Base-by-base conservation (phyloP, 371 early-diverging fungal species). In the Ordospora colligata region DNA sequence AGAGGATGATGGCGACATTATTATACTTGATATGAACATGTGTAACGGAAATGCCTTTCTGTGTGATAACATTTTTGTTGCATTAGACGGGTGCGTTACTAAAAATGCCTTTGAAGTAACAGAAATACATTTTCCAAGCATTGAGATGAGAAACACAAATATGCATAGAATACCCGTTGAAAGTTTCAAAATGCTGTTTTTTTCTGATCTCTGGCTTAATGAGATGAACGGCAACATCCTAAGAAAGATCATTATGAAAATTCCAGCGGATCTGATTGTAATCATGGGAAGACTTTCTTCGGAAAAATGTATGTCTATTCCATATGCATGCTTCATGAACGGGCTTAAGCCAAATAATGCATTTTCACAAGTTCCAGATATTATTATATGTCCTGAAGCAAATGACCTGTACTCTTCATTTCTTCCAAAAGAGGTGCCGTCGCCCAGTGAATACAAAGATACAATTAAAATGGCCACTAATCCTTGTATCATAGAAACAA, bases 51-150 rank as follows among this genome's bases (percentile, higher is more conserved):
- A 76, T 21, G 75, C 32, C 2, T 78, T 78, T 62, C 43, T 78
- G 8, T 74, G 49, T 46, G 78, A 78, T 10, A 63, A 75, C 37
- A 69, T 78, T 6, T 78, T 77, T 52, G 21, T 78, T 45, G 80
- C 53, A 2, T 19, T 64, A 6, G 23, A 63, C 4, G 78, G 78
- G 0, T 45, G n/a, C 5, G 50, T 37, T 25, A 19, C 25, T 9
- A 50, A 32, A 7, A 58, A 8, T 3, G 25, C 12, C 11, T 78
- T 78, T 62, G 40, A 12, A 25, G 69, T 52, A 32, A 10, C 21
- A 5, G 42, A 64, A 19, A n/a, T 69, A 11, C 27, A 51, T 23
- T 50, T 75, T n/a, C 78, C 78, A 7, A 43, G 53, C 21, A 25
- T 63, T 14, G 22, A 37, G 9, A 21, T 45, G 14, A 50, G 9